Base-by-base conservation (phyloP, 306 rosid genomes). In the Hippophae gyantsensis region DNA sequence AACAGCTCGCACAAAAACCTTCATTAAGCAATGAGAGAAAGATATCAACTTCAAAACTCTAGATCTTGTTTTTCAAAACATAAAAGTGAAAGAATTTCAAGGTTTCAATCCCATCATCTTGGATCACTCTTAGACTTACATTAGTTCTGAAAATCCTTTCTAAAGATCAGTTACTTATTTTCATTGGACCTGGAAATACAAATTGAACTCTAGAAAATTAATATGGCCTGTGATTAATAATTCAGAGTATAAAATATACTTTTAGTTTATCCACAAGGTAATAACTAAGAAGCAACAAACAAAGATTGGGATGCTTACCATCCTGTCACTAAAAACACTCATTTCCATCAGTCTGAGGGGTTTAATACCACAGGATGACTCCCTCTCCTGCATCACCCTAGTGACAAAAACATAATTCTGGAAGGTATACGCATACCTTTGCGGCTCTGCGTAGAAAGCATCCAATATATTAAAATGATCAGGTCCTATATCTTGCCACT, bases 291-390 rank as follows among this genome's bases (percentile, higher is more conserved):
- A 46, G 43, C 8, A 48, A 43, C 44, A 43, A 42, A 26, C n/a
- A 50, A 5, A 64, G 3, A 52, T 52, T 38, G 23, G n/a, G n/a
- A 48, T 43, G 67, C 85, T 79, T 66, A 92, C 96, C 96, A 92
- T 92, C 66, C 96, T 73, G 82, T 92, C 98, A 70, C 98, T 92
- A 78, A 92, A 92, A 73, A 92, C 96, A 40, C 98, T 92, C 89
- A 95, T 83, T 78, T 92, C 96, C 98, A 88, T 87, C 85, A 92
- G 70, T 48, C 98, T 79, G 64, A 92, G 96, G 67, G 98, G 98
- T 86, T 87, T 92, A 62, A 92, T 75, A 64, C 98, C 95, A 63
- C 81, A 82, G 58, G 95, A 87, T 32, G 98, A 92, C 78, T 80
- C 96, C 75, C 83, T 83, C 86, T 92, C 96, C 82, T 87, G 98